These are phyloP conservation scores for Hydnomerulius pinastri DNA, from an alignment of 768 basidiomycete genomes.

Conservation along the genomic window DNA sequence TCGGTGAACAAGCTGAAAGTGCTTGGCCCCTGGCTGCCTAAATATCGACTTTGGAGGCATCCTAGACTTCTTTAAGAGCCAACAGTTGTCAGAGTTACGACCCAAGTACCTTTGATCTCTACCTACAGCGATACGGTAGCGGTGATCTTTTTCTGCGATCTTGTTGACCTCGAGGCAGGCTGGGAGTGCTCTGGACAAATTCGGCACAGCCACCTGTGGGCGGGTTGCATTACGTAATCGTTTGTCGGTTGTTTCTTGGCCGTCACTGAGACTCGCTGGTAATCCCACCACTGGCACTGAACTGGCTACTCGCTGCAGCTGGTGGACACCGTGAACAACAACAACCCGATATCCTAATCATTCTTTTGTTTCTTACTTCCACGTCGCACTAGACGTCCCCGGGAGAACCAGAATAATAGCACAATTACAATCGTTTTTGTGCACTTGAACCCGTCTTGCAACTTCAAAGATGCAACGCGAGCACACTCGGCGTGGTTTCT, in stretches of 20 bases:
- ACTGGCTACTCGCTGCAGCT: conserved; percentile 15
- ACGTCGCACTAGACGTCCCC: neutral
- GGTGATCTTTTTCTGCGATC: neutral
- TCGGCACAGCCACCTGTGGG: conserved; percentile 10
- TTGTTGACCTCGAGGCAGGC: conserved; percentile 2
- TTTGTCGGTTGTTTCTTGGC: conserved; percentile 27
- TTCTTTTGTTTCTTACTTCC: conserved; percentile 5
- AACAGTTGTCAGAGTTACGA: neutral
- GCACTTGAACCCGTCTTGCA: conserved; percentile 5
- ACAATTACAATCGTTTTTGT: neutral
- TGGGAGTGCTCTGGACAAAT: neutral
- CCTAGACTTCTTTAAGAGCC: conserved; percentile 8
- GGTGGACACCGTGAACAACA: conserved; percentile 20
- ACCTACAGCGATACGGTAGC: neutral
- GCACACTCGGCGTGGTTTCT: conserved; percentile 78
- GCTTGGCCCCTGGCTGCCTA: conserved; percentile 84
- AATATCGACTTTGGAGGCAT: conserved; percentile 89
- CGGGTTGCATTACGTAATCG: conserved; percentile 29
- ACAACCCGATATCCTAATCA: conserved; percentile 7
- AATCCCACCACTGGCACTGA: too few species aligned
- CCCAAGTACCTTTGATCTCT: neutral
- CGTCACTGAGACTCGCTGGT: conserved; percentile 29
- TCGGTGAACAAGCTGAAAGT: conserved; percentile 96
- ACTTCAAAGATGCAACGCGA: conserved; percentile 67
- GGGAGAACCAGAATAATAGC: neutral